phyloP scores from a whole-genome alignment of 2,329 filamentous ascomycete genomes.

The Colletotrichum tabaci region DNA sequence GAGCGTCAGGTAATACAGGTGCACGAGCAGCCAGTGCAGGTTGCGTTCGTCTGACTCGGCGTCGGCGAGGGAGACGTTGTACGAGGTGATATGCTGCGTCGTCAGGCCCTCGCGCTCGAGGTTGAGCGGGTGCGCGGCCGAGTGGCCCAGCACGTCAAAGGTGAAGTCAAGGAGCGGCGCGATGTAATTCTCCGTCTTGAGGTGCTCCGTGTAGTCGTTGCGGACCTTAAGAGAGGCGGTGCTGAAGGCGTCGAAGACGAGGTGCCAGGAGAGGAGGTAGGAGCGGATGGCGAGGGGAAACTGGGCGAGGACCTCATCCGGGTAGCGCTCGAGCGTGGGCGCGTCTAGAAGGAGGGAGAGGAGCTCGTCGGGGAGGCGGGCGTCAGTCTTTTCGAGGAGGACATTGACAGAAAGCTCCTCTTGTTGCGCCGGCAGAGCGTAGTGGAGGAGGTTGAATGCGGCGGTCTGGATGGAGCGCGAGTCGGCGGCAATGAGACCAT shows the following conservation, averaged over 20 bases:
- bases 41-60: slow-evolving; percentile 78
- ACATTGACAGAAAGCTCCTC: slow-evolving; percentile 86
- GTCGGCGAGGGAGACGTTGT: slow-evolving; percentile 67
- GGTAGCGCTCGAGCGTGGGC: slow-evolving; percentile 78
- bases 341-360: slow-evolving; percentile 86
- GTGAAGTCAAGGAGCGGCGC: slow-evolving; percentile 81
- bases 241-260: slow-evolving; percentile 89
- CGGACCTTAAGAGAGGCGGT: slow-evolving; percentile 87
- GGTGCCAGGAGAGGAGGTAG: slow-evolving; percentile 90
- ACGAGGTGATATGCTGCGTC: slow-evolving; percentile 67
- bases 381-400: slow-evolving; percentile 78
- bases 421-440: slow-evolving; percentile 82
- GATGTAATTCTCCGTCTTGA: slow-evolving; percentile 82
- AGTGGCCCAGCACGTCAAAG: slow-evolving; percentile 88
- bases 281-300: slow-evolving; percentile 81
- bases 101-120: slow-evolving; percentile 78
- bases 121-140: slow-evolving; percentile 79
- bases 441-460: slow-evolving; percentile 85
- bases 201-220: slow-evolving; percentile 82
- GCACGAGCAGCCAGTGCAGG: slow-evolving; percentile 86
- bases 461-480: slow-evolving; percentile 84
- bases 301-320: slow-evolving; percentile 75
- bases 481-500: slow-evolving; percentile 81
- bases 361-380: slow-evolving; percentile 85
- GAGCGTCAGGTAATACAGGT: slow-evolving; percentile 88